These are phyloP conservation scores for Pseudocercospora crystallina DNA, from an alignment of 2,329 filamentous ascomycete species.

Conservation along the genomic window DNA sequence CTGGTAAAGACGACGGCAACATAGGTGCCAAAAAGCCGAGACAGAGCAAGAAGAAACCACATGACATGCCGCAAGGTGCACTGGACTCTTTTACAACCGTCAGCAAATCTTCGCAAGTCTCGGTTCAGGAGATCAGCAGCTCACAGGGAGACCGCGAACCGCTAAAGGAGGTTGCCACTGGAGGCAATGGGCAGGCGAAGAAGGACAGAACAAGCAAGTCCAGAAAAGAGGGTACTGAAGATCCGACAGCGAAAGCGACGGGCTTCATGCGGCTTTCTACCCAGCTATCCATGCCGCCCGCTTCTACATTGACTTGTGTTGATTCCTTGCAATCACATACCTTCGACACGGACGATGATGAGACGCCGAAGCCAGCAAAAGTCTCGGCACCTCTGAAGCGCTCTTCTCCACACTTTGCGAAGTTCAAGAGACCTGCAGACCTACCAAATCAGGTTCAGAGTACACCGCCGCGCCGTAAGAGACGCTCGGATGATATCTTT, in stretches of 20 bases:
- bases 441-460: constrained; percentile 9
- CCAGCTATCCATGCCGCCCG: constrained; percentile 3
- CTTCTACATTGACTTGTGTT: background rate
- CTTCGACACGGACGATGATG: constrained; percentile 15
- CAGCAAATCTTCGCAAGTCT: constrained; percentile 19
- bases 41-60: constrained; percentile 17
- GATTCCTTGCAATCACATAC: background rate
- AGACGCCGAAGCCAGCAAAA: constrained; percentile 13
- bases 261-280: constrained; percentile 16
- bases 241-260: constrained; percentile 1
- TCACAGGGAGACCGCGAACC: constrained; percentile 13
- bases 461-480: constrained; percentile 31
- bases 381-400: background rate
- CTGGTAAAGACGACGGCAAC: constrained; percentile 16
- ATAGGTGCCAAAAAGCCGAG: constrained; percentile 20
- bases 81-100: constrained; percentile 14
- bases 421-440: constrained; percentile 1
- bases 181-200: constrained; percentile 10
- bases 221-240: background rate
- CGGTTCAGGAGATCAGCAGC: background rate
- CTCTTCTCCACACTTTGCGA: background rate
- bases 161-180: constrained; percentile 9
- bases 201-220: background rate
- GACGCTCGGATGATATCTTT: constrained; percentile 26
- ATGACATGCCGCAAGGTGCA: constrained; percentile 13